These are phyloP conservation scores for Seminavis robusta DNA, from an alignment of 108 stramenopile species.

Conservation along the genomic window DNA sequence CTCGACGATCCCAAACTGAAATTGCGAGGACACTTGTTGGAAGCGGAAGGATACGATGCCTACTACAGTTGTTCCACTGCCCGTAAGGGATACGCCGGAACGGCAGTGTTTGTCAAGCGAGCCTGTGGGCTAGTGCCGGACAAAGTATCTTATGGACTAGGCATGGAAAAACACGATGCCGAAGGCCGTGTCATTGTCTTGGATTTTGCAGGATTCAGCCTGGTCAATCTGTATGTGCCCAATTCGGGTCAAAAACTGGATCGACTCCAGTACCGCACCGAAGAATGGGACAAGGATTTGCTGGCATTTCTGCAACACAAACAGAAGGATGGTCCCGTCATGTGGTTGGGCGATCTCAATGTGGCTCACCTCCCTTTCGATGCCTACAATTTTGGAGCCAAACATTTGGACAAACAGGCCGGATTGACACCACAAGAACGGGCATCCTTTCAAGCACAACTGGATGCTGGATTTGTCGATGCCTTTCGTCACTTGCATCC, in stretches of 20 bases:
- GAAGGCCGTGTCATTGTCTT: constrained; percentile 92
- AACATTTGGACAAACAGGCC: constrained; percentile 85
- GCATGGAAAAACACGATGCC: constrained; percentile 70
- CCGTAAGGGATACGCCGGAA: constrained; percentile 97
- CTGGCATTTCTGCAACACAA: constrained; percentile 57
- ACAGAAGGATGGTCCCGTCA: constrained; percentile 67
- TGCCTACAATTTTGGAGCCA: constrained; percentile 92
- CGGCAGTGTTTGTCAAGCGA: constrained; percentile 83
- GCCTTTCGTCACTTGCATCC: constrained; percentile 87
- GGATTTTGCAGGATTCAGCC: constrained; percentile 84
- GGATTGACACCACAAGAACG: constrained; percentile 86
- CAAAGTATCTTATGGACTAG: constrained; percentile 45
- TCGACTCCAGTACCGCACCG: constrained; percentile 89
- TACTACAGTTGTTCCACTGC: constrained; percentile 84
- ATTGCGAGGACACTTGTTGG: constrained; percentile 48
- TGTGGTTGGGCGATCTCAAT: constrained; percentile 93
- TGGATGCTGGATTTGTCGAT: constrained; percentile 80
- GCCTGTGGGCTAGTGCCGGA: constrained; percentile 53
- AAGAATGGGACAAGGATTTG: constrained; percentile 92
- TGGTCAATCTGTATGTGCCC: constrained; percentile 93
- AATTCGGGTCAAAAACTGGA: constrained; percentile 96
- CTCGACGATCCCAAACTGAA: constrained; percentile 79
- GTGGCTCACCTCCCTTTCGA: constrained; percentile 84
- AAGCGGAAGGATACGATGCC: constrained; percentile 79
- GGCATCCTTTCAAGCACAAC: constrained; percentile 68